Base-by-base conservation (phyloP, 2,329 filamentous ascomycete species). In the Cladosporium sp. region DNA sequence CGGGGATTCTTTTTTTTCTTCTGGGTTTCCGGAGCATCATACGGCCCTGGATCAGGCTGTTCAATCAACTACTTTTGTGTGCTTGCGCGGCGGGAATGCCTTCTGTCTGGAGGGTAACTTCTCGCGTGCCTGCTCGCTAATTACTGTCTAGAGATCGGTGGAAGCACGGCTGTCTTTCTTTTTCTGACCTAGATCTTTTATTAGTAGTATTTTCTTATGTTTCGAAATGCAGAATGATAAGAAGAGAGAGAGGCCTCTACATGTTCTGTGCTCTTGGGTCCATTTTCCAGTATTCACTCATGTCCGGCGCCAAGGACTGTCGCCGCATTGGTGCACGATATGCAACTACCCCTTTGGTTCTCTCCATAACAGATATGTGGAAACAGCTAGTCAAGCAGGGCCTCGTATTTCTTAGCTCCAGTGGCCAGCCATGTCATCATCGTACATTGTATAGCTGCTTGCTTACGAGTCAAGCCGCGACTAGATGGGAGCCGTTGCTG, bases 41-140 rank as follows among this genome's bases (percentile, higher is more conserved):
- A 33, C 52, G 52, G 52, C 52, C 52, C 31, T 31, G 52, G 52
- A 31, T 55, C 8, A 55, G 52, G 52, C 52, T 31, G 28, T 55
- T 29, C 52, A 46, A 55, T 55, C 52, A 21, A 55, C 52, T 55
- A 55, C 26, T 29, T 28, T 46, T 55, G 16, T 29, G 52, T 28
- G 28, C 52, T 55, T 7, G 28, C 31, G 33, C 10, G 18, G 52
- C 26, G 40, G 18, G 18, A 12, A 21, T 33, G 2, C 3, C 52
- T 29, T 12, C 18, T 11, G 1, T 21, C 21, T 55, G 28, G 52
- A 55, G n/a, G 14, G 5, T 5, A 6, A 2, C 21, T 44, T 46
- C 37, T 44, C 40, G 40, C n/a, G 40, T 46, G 40, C 40, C n/a
- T 46, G n/a, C 40, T n/a, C n/a, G 10, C 40, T 46, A 46, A 46